Conservation (phyloP, 2,329 filamentous ascomycete genomes). For the Plenodomus tracheiphilus region DNA sequence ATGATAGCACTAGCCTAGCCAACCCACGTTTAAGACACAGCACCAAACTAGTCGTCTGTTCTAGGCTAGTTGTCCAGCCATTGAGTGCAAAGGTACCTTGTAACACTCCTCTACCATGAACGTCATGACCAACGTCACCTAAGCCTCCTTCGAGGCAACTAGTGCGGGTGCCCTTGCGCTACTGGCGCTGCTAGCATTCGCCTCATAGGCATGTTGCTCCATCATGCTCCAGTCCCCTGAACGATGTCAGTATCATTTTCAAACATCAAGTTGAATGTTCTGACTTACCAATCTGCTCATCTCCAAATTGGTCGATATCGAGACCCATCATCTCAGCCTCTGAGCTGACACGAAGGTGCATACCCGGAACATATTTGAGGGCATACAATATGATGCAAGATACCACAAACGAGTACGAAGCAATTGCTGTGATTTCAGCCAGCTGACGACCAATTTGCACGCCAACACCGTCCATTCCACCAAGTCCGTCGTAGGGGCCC, state of each 20-base stretch:
- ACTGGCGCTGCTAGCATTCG: constrained; percentile 25
- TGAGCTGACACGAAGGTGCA: constrained; percentile 58
- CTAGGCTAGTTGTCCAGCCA: no score
- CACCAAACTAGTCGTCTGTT: no score
- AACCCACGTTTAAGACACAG: no score
- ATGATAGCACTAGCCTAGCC: no score
- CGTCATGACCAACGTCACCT: background rate
- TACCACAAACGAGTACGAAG: constrained; percentile 57
- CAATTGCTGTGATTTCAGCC: constrained; percentile 59
- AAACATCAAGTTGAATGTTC: background rate
- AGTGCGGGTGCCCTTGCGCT: constrained; percentile 19
- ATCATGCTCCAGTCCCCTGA: constrained; percentile 49
- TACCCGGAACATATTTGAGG: constrained; percentile 58
- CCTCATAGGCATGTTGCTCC: constrained; percentile 30
- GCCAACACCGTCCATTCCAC: constrained; percentile 58
- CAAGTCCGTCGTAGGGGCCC: constrained; percentile 49
- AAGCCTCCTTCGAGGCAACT: constrained; percentile 11
- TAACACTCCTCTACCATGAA: no score
- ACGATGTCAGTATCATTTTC: background rate
- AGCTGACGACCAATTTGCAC: constrained; percentile 60
- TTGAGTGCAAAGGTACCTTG: no score
- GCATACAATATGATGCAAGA: constrained; percentile 56
- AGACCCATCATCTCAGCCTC: constrained; percentile 60
- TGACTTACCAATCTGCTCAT: constrained; percentile 56
- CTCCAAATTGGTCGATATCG: constrained; percentile 60